Conservation (phyloP, 2,329 filamentous ascomycete species). For the Orbilia oligospora region DNA sequence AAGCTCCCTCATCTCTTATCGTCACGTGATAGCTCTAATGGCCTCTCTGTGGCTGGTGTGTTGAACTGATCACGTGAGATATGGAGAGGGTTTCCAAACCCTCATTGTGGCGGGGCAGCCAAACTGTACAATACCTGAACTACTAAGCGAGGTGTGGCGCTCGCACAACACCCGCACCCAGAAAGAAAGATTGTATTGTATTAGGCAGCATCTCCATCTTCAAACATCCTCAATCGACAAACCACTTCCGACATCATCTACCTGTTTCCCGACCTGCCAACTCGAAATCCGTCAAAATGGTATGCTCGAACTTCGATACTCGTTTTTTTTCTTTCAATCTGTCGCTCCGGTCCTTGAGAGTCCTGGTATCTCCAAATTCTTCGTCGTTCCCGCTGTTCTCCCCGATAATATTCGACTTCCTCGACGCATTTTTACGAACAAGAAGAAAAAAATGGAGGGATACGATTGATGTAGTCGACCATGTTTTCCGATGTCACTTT, state of each 20-base stretch:
- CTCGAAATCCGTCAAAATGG: conserved; percentile 57
- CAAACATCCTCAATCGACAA: conserved; percentile 55
- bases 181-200: conserved; percentile 50
- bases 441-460: neutral
- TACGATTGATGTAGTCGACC: neutral
- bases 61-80: conserved; percentile 20
- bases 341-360: conserved; percentile 19
- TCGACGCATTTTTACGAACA: neutral
- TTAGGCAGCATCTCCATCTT: conserved; percentile 35
- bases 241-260: conserved; percentile 36
- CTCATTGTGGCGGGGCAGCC: conserved; percentile 44
- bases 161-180: conserved; percentile 41
- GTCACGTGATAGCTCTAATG: conserved; percentile 38
- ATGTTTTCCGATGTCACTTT: neutral
- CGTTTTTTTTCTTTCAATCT: neutral
- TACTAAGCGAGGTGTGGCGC: conserved; percentile 37
- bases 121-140: neutral
- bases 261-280: conserved; percentile 32
- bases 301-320: conserved; percentile 36
- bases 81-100: conserved; percentile 48
- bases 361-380: conserved; percentile 38
- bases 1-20: neutral
- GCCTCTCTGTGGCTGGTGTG: conserved; percentile 18
- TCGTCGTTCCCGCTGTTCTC: conserved; percentile 20
- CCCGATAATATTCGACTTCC: conserved; percentile 22